A percentile compares a stretch with the other conserved stretches of the same genome.
Evolutionary conservation across 257 asterid species (phyloP).

Genomic region (Verbascum thapsus): DNA sequence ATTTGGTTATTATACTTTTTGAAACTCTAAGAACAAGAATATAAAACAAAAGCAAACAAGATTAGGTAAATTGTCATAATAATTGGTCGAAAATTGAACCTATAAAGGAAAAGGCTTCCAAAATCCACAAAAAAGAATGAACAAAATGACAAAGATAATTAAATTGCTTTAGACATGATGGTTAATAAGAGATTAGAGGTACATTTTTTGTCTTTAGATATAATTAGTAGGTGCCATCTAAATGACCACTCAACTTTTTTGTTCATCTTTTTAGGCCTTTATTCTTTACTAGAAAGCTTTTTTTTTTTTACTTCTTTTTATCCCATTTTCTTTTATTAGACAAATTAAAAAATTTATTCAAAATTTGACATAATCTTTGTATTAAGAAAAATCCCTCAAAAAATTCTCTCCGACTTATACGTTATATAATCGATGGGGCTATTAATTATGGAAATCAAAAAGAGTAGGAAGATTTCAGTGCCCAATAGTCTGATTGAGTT

Average conservation of each 20-base stretch:
- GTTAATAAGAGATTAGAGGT: not conserved
- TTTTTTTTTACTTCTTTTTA: no score
- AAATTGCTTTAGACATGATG: not conserved
- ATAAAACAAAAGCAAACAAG: slow-evolving; percentile 1
- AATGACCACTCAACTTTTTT: slow-evolving; percentile 12
- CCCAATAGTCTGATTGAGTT: no score
- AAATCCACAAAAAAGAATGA: slow-evolving; percentile 22
- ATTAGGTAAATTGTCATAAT: slow-evolving; percentile 27
- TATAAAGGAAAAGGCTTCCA: slow-evolving; percentile 22
- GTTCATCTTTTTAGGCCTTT: not conserved
- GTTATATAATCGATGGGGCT: no score
- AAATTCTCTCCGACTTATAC: no score
- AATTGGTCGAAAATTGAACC: slow-evolving; percentile 25
- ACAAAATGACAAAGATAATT: slow-evolving; percentile 8
- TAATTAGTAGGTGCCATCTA: slow-evolving; percentile 11
- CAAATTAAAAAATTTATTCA: no score
- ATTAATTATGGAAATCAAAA: no score
- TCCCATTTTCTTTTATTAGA: no score
- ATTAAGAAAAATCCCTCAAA: no score
- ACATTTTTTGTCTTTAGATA: slow-evolving; percentile 14
- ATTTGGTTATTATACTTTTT: no score
- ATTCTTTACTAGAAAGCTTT: slow-evolving; percentile 14
- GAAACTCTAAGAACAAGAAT: not conserved
- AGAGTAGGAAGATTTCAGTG: no score
- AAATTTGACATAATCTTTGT: no score